Conservation (phyloP, 371 early-diverging fungal species). For the Dinochytrium kinnereticum region DNA sequence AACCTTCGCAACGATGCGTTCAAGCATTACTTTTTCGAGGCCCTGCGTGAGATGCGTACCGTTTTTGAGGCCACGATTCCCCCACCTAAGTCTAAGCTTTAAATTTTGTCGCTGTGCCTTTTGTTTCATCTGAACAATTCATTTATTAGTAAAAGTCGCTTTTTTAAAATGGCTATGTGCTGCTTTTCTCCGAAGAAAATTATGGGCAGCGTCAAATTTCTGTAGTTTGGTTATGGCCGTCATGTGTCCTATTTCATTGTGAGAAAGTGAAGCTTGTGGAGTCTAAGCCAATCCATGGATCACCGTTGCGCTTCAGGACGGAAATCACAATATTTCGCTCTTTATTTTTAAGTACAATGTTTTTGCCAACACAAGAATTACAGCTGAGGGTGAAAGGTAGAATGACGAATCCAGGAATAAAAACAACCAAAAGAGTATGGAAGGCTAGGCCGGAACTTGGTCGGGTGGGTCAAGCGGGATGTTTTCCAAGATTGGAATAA, state of each 20-base stretch:
- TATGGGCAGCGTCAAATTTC: too few relatives aligned
- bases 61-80: conserved; percentile 60
- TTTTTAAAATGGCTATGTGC: too few relatives aligned
- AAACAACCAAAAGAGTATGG: not conserved
- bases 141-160: too few relatives aligned
- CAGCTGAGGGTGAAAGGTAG: not conserved
- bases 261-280: too few relatives aligned
- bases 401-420: not conserved
- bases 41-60: conserved; percentile 77
- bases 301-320: too few relatives aligned
- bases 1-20: conserved; percentile 66
- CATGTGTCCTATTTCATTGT: too few relatives aligned
- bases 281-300: too few relatives aligned
- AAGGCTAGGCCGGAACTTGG: not conserved
- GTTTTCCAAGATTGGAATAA: conserved; percentile 64
- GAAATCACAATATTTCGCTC: not conserved
- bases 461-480: conserved; percentile 27
- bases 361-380: too few relatives aligned
- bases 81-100: conserved; percentile 54
- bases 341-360: not conserved
- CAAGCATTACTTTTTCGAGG: conserved; percentile 67
- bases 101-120: too few relatives aligned
- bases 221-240: too few relatives aligned
- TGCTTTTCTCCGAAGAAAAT: too few relatives aligned
- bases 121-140: too few relatives aligned